Evolutionary conservation across 805 yeast genomes (phyloP), one percentile per base, ranked within the genome.

Genomic region (Metschnikowia lochheadii): DNA sequence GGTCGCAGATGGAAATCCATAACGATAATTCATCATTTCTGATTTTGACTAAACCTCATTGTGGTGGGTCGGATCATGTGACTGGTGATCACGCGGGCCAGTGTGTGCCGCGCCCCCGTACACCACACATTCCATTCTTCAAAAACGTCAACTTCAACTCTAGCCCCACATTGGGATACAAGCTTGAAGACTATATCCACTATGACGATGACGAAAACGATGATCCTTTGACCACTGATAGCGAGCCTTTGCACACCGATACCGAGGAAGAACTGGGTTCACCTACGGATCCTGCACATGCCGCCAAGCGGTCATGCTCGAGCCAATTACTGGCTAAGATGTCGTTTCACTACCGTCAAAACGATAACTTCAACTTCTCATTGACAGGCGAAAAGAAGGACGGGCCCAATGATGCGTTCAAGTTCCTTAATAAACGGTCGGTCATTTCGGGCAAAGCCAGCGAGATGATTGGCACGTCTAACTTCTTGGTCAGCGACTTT

Each of bases 401-500:
- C 40, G 59, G 58, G 37, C 58, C 58, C 6, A 56, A 65, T 47
- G 72, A 70, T 46, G 56, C 68, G 31, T 62, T 60, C 45, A 67
- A 63, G 56, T 61, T 69, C 38, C 61, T 73, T 56, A 73, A 70
- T 52, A 66, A 65, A 46, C 57, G 67, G 46, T 66, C 72, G 37
- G 63, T 73, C 44, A 56, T 72, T 40, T 59, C 69, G 31, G 77
- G 77, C 42, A 69, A 65, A 54, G 75, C 76, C 48, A 70, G 74
- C 50, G 77, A 73, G 60, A 73, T 73, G 73, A 68, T 74, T 49
- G 67, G 77, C 46, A 63, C 70, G 29, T 70, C 74, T 23, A 71
- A 66, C 43, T 70, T 74, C 50, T 58, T 73, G 54, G 68, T 73
- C 55, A 72, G 72, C 55, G 78, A 74, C 50, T 73, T 73, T 53